A percentile compares a stretch with the other conserved stretches of the same genome.
Evolutionary conservation across 148 eudicot species (phyloP).

Genomic region (Silene latifolia): DNA sequence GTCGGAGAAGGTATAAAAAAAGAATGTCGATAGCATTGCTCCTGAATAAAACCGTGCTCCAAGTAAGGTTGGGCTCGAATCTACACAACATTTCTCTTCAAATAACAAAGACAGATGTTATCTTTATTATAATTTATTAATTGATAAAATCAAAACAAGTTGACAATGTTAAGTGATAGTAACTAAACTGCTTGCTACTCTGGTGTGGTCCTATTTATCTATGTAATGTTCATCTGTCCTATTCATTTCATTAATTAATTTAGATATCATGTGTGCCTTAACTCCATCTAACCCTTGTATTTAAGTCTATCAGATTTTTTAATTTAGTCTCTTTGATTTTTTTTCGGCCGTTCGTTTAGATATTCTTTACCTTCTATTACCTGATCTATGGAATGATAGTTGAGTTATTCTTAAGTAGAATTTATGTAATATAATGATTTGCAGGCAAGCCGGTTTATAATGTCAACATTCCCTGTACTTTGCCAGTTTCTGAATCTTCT

Average conservation of each 20-base stretch:
- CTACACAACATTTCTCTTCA: not conserved
- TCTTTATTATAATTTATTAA: not conserved
- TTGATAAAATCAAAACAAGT: not conserved
- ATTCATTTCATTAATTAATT: slow-evolving; percentile 19
- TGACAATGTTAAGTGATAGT: slow-evolving; percentile 10
- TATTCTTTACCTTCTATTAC: not conserved
- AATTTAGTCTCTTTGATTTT: not conserved
- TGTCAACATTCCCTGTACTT: not conserved
- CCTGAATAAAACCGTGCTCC: not conserved
- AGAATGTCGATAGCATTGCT: too few relatives aligned
- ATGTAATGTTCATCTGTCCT: slow-evolving; percentile 11
- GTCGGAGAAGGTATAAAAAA: not conserved
- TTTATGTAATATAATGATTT: not conserved
- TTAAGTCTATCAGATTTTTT: slow-evolving; percentile 12
- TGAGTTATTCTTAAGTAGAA: not conserved
- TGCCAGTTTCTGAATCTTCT: not conserved
- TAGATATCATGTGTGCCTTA: slow-evolving; percentile 13
- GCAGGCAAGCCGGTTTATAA: slow-evolving; percentile 16
- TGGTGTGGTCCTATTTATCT: slow-evolving; percentile 24
- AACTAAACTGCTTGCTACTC: slow-evolving; percentile 1
- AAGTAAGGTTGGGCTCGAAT: not conserved
- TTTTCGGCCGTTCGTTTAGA: slow-evolving; percentile 9
- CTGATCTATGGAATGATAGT: not conserved
- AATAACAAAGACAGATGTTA: not conserved
- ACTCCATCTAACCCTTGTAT: slow-evolving; percentile 10